Conservation (phyloP, 495 filamentous ascomycete genomes). For the Glutinoglossum americanum region DNA sequence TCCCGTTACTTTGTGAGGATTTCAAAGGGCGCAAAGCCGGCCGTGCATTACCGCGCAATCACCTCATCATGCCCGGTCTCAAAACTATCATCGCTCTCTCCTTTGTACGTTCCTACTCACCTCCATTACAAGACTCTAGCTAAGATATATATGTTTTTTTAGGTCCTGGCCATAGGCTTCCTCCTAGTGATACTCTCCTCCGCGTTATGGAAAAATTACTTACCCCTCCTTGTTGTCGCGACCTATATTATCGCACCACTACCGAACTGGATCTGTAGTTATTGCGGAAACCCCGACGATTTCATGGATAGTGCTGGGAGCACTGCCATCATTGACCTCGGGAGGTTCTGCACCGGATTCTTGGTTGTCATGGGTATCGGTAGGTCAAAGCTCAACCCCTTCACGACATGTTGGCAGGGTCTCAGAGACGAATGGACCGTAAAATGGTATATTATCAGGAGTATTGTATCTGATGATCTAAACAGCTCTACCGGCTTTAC, state of each 20-base stretch:
- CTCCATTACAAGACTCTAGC: neutral
- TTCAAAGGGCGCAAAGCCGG: neutral
- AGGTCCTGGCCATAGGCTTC: slow-evolving; percentile 95
- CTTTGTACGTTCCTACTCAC: slow-evolving; percentile 40
- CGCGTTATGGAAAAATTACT: slow-evolving; percentile 82
- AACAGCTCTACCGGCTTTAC: slow-evolving; percentile 69
- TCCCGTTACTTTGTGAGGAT: neutral
- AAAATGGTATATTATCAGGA: neutral
- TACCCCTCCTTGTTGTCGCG: slow-evolving; percentile 79
- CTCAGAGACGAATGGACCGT: neutral
- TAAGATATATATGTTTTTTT: slow-evolving; percentile 6
- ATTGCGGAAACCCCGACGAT: slow-evolving; percentile 84
- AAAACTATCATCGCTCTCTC: slow-evolving; percentile 98
- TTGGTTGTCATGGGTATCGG: slow-evolving; percentile 96
- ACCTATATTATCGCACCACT: slow-evolving; percentile 87
- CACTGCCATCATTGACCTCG: slow-evolving; percentile 59
- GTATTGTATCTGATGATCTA: neutral
- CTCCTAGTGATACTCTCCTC: slow-evolving; percentile 96
- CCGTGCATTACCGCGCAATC: slow-evolving; percentile 5
- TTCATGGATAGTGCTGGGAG: slow-evolving; percentile 74
- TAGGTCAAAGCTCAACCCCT: slow-evolving; percentile 22
- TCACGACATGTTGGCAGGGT: neutral
- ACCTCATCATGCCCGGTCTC: slow-evolving; percentile 74
- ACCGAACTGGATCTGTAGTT: slow-evolving; percentile 84
- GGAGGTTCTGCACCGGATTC: slow-evolving; percentile 85